Base-by-base conservation (phyloP, 1,284 basidiomycete genomes). In the Stereum hirsutum region DNA sequence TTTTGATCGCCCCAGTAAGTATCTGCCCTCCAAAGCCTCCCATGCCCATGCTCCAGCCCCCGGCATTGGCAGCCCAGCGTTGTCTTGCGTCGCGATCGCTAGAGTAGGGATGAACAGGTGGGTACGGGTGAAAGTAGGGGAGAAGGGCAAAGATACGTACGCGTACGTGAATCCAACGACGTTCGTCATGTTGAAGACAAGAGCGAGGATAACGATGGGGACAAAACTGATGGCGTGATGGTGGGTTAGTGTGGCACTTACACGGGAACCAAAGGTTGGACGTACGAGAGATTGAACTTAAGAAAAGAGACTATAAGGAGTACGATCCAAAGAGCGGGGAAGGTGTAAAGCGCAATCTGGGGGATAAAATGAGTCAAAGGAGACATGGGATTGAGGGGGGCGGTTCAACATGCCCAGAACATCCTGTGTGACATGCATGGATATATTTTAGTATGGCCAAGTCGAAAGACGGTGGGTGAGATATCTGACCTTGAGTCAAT, bases 111-210 rank as follows among this genome's bases (percentile, higher is more conserved):
- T n/a, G 31, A 39, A 37, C 38, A 33, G 17, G 34, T 43, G 38
- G 45, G 35, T 39, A 42, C 20, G 24, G 12, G 34, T 23, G 36
- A 12, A 14, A 31, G 34, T 25, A 31, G 11, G 42, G 20, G 36
- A 31, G 10, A 39, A 26, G 19, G 37, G 21, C 24, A 27, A 35
- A 41, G 41, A 33, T 21, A 69, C 82, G 56, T 60, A 86, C 82
- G 85, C 91, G 57, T 89, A 94, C 48, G 90, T 94, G 66, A 94
- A 95, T 6, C 92, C 93, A 45, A 96, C 70, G 19, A 83, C 86
- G 54, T 96, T 96, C 26, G 89, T 92, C 43, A 92, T 58, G 61
- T 94, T 94, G 74, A 95, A 94, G 28, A 94, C 84, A 42, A 94
- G 71, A 4, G 91, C 91, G 31, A 95, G 78, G 37, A 83, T 60